Evolutionary conservation across 176 grass and related monocot genomes (phyloP).

Genomic region (Cymbopogon citratus): DNA sequence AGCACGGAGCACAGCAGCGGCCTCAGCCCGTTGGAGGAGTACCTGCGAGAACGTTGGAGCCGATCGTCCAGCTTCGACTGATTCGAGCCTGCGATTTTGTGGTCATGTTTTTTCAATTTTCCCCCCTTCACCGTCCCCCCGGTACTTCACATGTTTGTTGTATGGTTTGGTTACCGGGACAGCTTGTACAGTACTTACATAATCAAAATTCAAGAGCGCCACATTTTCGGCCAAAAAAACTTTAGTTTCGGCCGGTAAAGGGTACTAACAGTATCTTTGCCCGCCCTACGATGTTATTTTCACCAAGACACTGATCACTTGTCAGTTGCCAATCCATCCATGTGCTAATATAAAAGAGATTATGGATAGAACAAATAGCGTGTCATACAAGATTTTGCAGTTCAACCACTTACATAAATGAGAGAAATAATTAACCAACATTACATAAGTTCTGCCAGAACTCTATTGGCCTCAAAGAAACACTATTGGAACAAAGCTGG

Average conservation of each 20-base stretch:
- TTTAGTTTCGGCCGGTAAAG: neutral
- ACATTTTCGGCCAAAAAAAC: constrained; percentile 30
- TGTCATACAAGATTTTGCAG: neutral
- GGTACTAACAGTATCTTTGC: no score
- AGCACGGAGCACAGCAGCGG: constrained; percentile 69
- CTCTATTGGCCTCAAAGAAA: neutral
- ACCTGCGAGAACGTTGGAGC: constrained; percentile 73
- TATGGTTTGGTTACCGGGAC: neutral
- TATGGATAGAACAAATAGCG: neutral
- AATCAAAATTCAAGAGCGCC: neutral
- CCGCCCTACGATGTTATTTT: no score
- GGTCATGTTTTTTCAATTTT: neutral
- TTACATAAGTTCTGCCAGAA: neutral
- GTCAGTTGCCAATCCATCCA: neutral
- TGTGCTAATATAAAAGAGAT: neutral
- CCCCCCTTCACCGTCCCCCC: neutral
- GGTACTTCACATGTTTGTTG: neutral
- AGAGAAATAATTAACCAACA: neutral
- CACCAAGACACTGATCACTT: no score
- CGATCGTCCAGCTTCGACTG: constrained; percentile 91
- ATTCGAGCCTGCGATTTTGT: neutral
- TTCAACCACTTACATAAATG: neutral
- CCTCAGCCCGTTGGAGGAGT: constrained; percentile 74
- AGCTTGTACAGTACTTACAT: constrained; percentile 27
- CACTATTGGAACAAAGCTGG: constrained; percentile 34